Evolutionary conservation across 805 yeast genomes (phyloP).

Genomic region (Dipodascus albidus): DNA sequence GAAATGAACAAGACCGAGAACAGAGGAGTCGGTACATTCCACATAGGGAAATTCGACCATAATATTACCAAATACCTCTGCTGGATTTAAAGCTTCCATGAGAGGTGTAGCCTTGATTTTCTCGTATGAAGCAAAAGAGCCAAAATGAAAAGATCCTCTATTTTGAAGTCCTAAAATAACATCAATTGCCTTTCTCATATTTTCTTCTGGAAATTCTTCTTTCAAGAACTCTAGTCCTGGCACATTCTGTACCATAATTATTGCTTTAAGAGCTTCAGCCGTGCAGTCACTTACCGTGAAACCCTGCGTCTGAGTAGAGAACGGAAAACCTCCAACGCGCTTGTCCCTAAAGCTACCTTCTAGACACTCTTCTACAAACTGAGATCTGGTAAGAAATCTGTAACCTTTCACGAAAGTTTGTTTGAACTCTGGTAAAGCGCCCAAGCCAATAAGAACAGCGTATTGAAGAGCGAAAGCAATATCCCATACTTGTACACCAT

Average conservation of each 20-base stretch:
- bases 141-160: constrained; percentile 64
- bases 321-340: constrained; percentile 90
- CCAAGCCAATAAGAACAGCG: constrained; percentile 66
- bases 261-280: constrained; percentile 89
- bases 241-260: constrained; percentile 75
- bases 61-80: constrained; percentile 94
- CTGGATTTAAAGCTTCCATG: constrained; percentile 78
- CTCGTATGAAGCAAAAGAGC: constrained; percentile 91
- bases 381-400: constrained; percentile 66
- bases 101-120: constrained; percentile 67
- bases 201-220: constrained; percentile 41
- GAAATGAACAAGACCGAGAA: constrained; percentile 77
- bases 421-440: constrained; percentile 53
- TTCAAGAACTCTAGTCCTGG: constrained; percentile 38
- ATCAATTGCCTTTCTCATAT: constrained; percentile 62
- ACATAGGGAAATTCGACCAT: constrained; percentile 99
- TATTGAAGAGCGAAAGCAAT: constrained; percentile 84
- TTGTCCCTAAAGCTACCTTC: constrained; percentile 73
- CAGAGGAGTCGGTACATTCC: constrained; percentile 94
- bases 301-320: constrained; percentile 91
- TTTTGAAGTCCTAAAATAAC: constrained; percentile 69
- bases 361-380: constrained; percentile 70
- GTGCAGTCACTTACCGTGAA: constrained; percentile 96
- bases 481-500: constrained; percentile 98
- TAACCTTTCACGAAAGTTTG: constrained; percentile 55